Percentiles rank a stretch among this genome's conserved stretches.
Conservation (phyloP, 129 eudicot genomes). For the Dittrichia graveolens region DNA sequence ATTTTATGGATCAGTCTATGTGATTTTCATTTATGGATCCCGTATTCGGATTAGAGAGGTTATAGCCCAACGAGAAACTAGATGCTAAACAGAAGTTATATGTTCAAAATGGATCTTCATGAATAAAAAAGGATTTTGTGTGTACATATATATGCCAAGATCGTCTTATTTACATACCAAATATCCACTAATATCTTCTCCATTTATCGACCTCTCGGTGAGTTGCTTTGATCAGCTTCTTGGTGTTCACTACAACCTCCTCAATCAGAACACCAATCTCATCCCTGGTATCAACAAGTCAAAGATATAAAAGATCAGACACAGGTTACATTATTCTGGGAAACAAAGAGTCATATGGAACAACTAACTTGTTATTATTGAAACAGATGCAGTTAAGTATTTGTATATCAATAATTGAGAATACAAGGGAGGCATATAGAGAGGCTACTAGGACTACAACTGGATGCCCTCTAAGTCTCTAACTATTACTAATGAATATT, state of each 20-base stretch:
- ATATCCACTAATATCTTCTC: conserved; percentile 49
- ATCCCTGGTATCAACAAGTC: conserved; percentile 48
- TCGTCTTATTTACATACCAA: conserved; percentile 33
- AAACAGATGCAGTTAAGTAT: no score
- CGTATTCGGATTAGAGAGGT: no score
- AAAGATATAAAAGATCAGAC: conserved; percentile 4
- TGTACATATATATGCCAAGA: conserved; percentile 10
- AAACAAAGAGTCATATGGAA: not conserved
- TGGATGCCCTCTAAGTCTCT: no score
- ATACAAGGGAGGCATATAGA: no score
- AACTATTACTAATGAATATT: no score
- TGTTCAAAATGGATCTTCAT: not conserved
- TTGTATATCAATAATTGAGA: no score
- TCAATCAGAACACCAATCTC: conserved; percentile 69
- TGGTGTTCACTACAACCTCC: conserved; percentile 74
- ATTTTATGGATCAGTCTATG: no score
- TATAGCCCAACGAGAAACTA: no score
- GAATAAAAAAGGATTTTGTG: not conserved
- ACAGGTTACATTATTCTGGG: not conserved
- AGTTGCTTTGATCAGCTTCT: conserved; percentile 72
- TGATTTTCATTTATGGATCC: no score
- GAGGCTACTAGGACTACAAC: no score
- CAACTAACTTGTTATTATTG: no score
- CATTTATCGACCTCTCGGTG: conserved; percentile 83
- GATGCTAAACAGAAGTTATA: not conserved